Conservation (phyloP, 345 rosid genomes). For the Brassica carinata region DNA sequence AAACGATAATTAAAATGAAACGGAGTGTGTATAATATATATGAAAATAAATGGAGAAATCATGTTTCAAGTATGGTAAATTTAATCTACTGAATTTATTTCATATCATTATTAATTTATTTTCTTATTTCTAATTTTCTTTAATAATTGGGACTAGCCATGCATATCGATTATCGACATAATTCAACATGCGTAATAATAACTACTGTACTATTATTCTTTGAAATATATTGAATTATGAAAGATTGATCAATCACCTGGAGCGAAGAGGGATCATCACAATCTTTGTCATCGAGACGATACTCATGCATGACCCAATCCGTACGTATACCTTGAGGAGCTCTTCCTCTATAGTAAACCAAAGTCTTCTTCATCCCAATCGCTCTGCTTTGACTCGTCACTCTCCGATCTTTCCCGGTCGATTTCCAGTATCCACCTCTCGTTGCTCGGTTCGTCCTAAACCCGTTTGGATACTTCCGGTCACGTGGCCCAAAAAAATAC, state of each 20-base stretch:
- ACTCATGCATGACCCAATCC: slow-evolving; percentile 96
- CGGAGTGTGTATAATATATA: background rate
- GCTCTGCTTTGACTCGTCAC: slow-evolving; percentile 67
- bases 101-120: no score
- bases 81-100: no score
- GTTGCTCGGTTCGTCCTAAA: slow-evolving; percentile 91
- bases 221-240: background rate
- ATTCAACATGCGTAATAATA: background rate
- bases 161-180: no score
- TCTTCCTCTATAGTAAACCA: slow-evolving; percentile 86
- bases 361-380: slow-evolving; percentile 92
- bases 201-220: background rate
- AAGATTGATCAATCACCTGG: slow-evolving; percentile 59
- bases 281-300: slow-evolving; percentile 87
- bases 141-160: no score
- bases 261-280: slow-evolving; percentile 72
- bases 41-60: background rate
- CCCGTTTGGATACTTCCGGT: slow-evolving; percentile 88
- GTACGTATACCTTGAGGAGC: slow-evolving; percentile 94
- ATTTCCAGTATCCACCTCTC: slow-evolving; percentile 89
- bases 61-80: background rate
- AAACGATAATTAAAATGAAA: no score
- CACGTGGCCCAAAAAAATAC: slow-evolving; percentile 95
- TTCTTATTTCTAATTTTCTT: no score
- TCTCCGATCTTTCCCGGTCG: slow-evolving; percentile 82